Conservation (phyloP, 208 protist genomes). For the Trichomonas gallinae region DNA sequence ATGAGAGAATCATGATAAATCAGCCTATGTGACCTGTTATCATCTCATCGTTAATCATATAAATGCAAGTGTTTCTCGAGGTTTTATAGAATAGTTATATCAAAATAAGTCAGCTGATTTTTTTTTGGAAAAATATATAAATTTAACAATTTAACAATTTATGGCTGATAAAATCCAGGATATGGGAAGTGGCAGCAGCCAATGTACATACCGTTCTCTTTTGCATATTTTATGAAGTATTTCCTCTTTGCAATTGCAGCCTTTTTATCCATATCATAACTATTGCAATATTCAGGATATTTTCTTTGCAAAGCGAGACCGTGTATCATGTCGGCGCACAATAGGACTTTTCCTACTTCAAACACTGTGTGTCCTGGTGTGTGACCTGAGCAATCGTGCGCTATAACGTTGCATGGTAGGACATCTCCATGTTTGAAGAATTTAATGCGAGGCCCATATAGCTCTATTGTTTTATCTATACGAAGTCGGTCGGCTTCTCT, state of each 20-base stretch:
- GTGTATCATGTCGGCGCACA: background rate
- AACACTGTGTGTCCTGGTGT: background rate
- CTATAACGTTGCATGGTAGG: background rate
- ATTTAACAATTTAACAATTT: no score
- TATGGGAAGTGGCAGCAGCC: background rate
- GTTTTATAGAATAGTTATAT: no score
- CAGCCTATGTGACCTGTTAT: no score
- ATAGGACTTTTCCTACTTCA: background rate
- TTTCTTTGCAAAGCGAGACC: background rate
- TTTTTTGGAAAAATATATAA: no score
- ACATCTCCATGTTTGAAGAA: background rate
- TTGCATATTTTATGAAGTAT: background rate
- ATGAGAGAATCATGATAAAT: no score
- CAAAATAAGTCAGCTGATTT: no score
- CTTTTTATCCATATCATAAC: background rate
- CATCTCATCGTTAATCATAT: no score
- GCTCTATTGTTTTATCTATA: background rate
- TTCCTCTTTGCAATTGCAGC: background rate
- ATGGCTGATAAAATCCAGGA: background rate
- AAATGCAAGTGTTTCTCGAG: no score
- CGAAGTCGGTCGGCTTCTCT: background rate
- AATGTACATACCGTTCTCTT: background rate
- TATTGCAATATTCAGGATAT: background rate
- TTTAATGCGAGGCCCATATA: background rate
- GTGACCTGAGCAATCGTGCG: background rate